Evolutionary conservation across 2,329 filamentous ascomycete genomes (phyloP), one percentile per base, ranked within the genome.

Genomic region (Monosporascus sp.): DNA sequence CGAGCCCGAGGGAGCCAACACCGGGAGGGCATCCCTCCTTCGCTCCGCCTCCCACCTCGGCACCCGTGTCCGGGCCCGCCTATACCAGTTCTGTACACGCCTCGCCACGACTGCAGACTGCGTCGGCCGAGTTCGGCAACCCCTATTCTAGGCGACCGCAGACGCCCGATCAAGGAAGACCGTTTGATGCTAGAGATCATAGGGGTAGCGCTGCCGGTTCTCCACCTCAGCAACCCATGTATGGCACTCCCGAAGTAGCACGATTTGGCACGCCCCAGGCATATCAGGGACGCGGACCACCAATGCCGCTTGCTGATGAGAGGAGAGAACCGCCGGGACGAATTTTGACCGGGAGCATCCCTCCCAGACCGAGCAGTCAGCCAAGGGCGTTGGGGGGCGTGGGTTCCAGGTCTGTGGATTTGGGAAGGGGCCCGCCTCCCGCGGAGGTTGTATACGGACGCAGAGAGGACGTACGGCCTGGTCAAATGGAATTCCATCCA

Each of bases 111-210:
- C 77, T 83, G 73, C 77, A 77, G 53, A 75, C 77, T 25, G 71
- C 77, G 2, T 74, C 77, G 0, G 70, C 81, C 55, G 85, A 88
- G 18, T 87, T 87, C 59, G 63, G 63, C 48, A 53, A 57, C 41
- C 56, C 74, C 73, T 50, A 77, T 79, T 5, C 87, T 81, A 66
- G 86, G 57, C 78, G 87, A 55, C 87, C 87, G 2, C 84, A 88
- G 54, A 90, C 87, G 0, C 88, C 88, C n/a, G 87, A 90, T 45
- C 83, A 85, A 56, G 75, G 78, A 47, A 77, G 81, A 62, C 72
- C 74, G 52, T 82, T 83, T 71, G 76, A 83, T 53, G 48, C 64
- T 51, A 62, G 73, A 60, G 67, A 70, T 60, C 65, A 65, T 58
- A 72, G 79, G 62, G 72, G 71, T 24, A 70, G 71, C 56, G 64